Base-by-base conservation (phyloP, 805 yeast species). In the Wickerhamia fluorescens region DNA sequence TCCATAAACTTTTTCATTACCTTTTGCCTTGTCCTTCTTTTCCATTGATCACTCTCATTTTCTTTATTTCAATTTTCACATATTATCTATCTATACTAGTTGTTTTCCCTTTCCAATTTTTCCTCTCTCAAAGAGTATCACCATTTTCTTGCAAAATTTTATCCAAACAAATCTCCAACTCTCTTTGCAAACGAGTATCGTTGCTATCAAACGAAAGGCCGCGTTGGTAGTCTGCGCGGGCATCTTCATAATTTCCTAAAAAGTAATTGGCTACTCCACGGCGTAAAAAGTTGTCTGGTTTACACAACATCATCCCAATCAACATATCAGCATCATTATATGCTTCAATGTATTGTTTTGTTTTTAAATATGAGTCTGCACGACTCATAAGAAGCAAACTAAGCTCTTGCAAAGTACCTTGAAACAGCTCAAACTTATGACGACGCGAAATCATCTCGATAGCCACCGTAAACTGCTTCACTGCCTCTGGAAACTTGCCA, bases 361-460 rank as follows among this genome's bases (percentile, higher is more conserved):
- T 56, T 49, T 75, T 63, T 46, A 80, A 57, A 40, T 72, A 65
- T 0, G 87, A 76, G 45, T 82, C 94, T 15, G 84, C 71, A 38
- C 88, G 66, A 28, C 82, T 76, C 65, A 77, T 75, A 30, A 82
- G 53, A 47, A 81, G 72, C 41, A 76, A 67, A 24, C 73, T 66
- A 28, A 79, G 53, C 49, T 82, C 92, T 49, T 76, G 82, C 28
- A 81, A 51, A 16, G 83, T 79, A 10, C 79, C 67, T 37, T 75
- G 86, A 51, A 82, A 82, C 4, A 80, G 63, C 47, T 82, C 92
- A 58, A 78, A 80, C 47, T 78, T 77, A 23, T 78, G 71, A 53
- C 92, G 68, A 42, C 79, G 75, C 26, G 64, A 51, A 10, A 80
- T 73, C 68, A 79, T 70, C 31, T 79, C 85, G 20, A 82, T 61